These are phyloP conservation scores for Dryadomyces sulphureus DNA, from an alignment of 2,329 filamentous ascomycete genomes.

Conservation along the genomic window DNA sequence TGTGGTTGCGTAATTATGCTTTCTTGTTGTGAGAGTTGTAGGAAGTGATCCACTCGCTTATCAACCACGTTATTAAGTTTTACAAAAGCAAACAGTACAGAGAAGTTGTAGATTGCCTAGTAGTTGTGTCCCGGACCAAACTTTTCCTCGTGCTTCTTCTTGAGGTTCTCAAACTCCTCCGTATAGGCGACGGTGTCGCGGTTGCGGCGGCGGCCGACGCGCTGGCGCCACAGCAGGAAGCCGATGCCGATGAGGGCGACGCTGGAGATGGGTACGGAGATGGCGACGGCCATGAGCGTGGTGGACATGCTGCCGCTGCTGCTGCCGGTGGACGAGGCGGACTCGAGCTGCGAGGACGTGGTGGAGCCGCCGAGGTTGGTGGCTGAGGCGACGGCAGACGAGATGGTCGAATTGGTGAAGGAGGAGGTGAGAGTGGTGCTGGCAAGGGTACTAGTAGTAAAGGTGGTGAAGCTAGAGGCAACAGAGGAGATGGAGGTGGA, in stretches of 20 bases:
- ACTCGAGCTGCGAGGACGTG: neutral
- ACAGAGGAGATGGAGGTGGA: too few relatives aligned
- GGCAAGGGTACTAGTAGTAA: constrained; percentile 5
- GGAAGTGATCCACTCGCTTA: too few relatives aligned
- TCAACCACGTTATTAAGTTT: too few relatives aligned
- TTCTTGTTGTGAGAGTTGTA: too few relatives aligned
- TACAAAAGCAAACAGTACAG: too few relatives aligned
- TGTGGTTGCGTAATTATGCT: too few relatives aligned
- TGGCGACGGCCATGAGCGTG: constrained; percentile 9
- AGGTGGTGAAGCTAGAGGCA: too few relatives aligned
- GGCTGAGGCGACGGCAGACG: neutral
- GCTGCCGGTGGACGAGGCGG: neutral
- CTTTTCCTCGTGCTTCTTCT: constrained; percentile 14
- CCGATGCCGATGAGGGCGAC: constrained; percentile 9
- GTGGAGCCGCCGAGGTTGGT: neutral
- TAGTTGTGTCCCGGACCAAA: constrained; percentile 12
- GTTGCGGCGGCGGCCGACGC: neutral
- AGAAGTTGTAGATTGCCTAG: too few relatives aligned
- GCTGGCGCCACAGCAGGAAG: constrained; percentile 8
- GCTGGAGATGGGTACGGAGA: constrained; percentile 9
- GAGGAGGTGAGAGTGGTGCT: neutral
- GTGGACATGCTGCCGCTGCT: constrained; percentile 4
- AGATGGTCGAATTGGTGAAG: too few relatives aligned
- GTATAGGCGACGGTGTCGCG: constrained; percentile 10
- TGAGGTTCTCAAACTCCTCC: constrained; percentile 13